These are phyloP conservation scores for Cystobasidiaceae sp. DNA, from an alignment of 1,284 basidiomycete genomes.

Conservation along the genomic window DNA sequence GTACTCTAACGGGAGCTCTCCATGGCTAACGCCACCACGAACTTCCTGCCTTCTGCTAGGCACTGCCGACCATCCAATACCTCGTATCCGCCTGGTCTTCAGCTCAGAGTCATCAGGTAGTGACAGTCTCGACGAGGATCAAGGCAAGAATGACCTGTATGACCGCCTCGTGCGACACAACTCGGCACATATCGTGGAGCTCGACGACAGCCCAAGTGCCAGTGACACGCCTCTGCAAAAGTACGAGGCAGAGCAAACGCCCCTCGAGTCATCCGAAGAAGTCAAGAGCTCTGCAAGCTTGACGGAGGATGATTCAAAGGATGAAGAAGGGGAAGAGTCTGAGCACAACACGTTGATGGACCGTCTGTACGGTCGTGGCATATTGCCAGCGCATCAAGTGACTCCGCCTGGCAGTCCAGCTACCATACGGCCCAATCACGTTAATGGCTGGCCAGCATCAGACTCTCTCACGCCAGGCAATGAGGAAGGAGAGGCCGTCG, in stretches of 20 bases:
- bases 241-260: not conserved
- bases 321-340: not conserved
- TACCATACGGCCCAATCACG: not conserved
- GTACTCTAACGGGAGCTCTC: too few relatives aligned
- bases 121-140: conserved; percentile 21
- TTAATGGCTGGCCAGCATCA: not conserved
- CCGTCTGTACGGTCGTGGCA: conserved; percentile 9
- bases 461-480: not conserved
- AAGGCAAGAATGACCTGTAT: conserved; percentile 11
- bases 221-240: not conserved
- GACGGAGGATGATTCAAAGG: too few relatives aligned
- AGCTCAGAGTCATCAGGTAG: conserved; percentile 39
- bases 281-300: not conserved
- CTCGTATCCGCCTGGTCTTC: conserved; percentile 46
- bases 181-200: conserved; percentile 4
- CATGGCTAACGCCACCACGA: too few relatives aligned
- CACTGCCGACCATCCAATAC: conserved; percentile 45
- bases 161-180: not conserved
- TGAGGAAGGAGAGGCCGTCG: not conserved
- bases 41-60: too few relatives aligned
- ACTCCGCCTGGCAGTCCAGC: conserved; percentile 14
- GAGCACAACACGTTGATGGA: conserved; percentile 5
- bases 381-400: not conserved
- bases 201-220: conserved; percentile 2
- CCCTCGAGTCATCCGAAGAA: not conserved